These are phyloP conservation scores for Vigna unguiculata DNA, from an alignment of 306 rosid genomes.

Conservation along the genomic window DNA sequence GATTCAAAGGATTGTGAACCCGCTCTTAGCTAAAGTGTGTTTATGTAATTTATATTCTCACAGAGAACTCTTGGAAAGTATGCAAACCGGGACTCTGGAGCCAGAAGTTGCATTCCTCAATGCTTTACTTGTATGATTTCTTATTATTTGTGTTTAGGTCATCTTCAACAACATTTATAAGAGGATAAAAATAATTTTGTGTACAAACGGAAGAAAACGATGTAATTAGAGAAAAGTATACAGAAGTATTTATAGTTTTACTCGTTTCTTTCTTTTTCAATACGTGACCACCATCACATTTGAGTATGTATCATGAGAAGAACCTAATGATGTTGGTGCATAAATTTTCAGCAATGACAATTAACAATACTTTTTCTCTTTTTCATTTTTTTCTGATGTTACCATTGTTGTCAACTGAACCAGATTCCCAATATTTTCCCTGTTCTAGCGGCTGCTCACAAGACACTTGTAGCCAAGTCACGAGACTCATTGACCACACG, in stretches of 20 bases:
- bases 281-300: background rate
- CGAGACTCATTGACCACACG: conserved; percentile 81
- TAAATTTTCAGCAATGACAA: conserved; percentile 15
- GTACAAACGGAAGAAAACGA: background rate
- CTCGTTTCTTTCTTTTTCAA: conserved; percentile 10
- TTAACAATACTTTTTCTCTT: conserved; percentile 1
- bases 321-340: conserved; percentile 21
- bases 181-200: conserved; percentile 13
- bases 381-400: conserved; percentile 43
- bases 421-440: conserved; percentile 92
- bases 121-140: conserved; percentile 71
- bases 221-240: conserved; percentile 20
- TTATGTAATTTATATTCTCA: conserved; percentile 43
- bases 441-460: conserved; percentile 81
- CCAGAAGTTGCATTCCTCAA: conserved; percentile 90
- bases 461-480: conserved; percentile 75
- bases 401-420: conserved; percentile 40
- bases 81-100: conserved; percentile 86
- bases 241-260: conserved; percentile 9
- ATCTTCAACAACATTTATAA: conserved; percentile 28
- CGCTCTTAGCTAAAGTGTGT: conserved; percentile 31
- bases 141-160: conserved; percentile 26
- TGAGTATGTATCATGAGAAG: conserved; percentile 7
- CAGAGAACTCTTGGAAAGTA: conserved; percentile 83
- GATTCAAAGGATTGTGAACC: conserved; percentile 18